phyloP scores from a whole-genome alignment of 345 rosid genomes.

The Salix suchowensis region DNA sequence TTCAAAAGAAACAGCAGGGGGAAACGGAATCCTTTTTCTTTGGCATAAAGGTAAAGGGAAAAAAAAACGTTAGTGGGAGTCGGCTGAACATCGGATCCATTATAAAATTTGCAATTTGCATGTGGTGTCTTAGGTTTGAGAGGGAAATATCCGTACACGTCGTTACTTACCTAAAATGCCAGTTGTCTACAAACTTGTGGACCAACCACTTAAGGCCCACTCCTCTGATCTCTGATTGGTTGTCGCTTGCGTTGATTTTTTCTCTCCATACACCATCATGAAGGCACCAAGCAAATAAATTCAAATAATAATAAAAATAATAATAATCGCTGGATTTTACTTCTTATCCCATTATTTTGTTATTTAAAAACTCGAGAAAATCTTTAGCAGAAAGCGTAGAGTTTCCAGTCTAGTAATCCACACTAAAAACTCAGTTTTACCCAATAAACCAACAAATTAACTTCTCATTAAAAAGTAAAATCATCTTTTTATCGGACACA shows the following conservation, averaged over 20 bases:
- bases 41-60: background rate
- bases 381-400: no score
- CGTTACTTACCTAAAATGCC: background rate
- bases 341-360: no score
- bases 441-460: no score
- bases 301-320: background rate
- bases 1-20: background rate
- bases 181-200: background rate
- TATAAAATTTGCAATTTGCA: background rate
- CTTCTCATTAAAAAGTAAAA: no score
- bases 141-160: constrained; percentile 21
- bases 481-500: no score
- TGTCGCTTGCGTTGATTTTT: background rate
- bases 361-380: no score
- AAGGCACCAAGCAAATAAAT: background rate
- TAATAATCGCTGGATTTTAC: no score
- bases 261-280: background rate
- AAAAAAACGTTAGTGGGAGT: background rate
- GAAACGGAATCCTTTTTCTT: background rate
- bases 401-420: no score
- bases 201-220: background rate
- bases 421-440: no score
- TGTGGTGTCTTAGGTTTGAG: constrained; percentile 18
- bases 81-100: background rate
- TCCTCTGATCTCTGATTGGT: background rate